These are phyloP conservation scores for Colletotrichum sp. DNA, from an alignment of 2,329 filamentous ascomycete genomes.

Conservation along the genomic window DNA sequence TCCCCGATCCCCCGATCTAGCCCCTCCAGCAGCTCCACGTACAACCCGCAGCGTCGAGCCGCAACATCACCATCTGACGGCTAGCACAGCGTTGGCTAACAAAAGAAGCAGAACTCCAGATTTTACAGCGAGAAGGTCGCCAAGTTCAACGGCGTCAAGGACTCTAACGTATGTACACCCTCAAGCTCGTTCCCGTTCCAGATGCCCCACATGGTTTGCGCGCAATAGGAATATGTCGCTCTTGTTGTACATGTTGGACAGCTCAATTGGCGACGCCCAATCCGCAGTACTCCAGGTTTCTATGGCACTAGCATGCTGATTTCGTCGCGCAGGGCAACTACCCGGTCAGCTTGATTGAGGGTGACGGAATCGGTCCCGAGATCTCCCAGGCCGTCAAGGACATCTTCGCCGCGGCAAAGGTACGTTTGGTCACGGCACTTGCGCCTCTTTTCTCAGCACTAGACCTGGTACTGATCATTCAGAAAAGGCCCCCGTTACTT, in stretches of 20 bases:
- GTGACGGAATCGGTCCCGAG: constrained; percentile 98
- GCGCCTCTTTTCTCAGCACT: background rate
- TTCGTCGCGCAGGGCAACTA: constrained; percentile 77
- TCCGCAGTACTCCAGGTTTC: background rate
- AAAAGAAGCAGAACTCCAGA: constrained; percentile 52
- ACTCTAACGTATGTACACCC: constrained; percentile 75
- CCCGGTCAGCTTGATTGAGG: constrained; percentile 96
- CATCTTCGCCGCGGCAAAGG: constrained; percentile 95
- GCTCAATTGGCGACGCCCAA: constrained; percentile 35
- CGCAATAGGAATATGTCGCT: constrained; percentile 2
- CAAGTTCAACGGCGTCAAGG: constrained; percentile 92
- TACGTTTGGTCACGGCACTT: constrained; percentile 45
- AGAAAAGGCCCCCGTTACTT: constrained; percentile 82
- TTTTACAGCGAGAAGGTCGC: constrained; percentile 81
- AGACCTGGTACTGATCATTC: constrained; percentile 26
- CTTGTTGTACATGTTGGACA: constrained; percentile 36
- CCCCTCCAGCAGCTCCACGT: background rate
- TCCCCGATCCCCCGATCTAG: constrained; percentile 27
- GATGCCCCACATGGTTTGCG: constrained; percentile 14
- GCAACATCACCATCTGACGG: constrained; percentile 1
- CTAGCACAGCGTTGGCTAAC: constrained; percentile 4
- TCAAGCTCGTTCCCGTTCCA: background rate
- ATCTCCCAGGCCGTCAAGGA: constrained; percentile 98
- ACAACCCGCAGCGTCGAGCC: background rate
- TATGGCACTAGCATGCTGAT: constrained; percentile 25